phyloP scores from a whole-genome alignment of 176 grass and related monocot species.

The Ensete ventricosum region DNA sequence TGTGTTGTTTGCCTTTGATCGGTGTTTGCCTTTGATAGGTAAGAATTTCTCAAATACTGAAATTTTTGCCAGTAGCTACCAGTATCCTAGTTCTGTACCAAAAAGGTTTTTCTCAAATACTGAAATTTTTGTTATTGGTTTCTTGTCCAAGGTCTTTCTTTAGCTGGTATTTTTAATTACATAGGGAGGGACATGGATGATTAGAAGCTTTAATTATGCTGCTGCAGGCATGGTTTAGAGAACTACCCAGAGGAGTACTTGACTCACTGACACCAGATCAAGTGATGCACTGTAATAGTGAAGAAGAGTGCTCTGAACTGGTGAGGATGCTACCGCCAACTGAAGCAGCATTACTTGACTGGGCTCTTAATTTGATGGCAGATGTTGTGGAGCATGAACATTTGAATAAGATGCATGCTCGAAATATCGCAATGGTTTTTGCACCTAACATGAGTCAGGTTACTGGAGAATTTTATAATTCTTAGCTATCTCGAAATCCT shows the following conservation, averaged over 20 bases:
- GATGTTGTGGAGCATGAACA: conserved; percentile 21
- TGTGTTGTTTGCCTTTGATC: neutral
- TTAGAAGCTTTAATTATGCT: neutral
- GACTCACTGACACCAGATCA: conserved; percentile 21
- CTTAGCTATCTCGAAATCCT: neutral
- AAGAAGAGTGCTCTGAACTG: conserved; percentile 19
- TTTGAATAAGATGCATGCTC: conserved; percentile 21
- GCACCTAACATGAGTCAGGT: conserved; percentile 22
- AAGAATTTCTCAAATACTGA: too few relatives aligned
- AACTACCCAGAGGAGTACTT: conserved; percentile 18
- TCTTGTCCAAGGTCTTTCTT: too few relatives aligned
- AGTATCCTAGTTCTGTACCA: too few relatives aligned
- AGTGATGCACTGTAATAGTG: conserved; percentile 23
- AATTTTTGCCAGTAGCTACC: too few relatives aligned
- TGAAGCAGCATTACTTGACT: conserved; percentile 20
- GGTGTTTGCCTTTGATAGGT: too few relatives aligned
- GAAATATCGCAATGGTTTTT: conserved; percentile 22
- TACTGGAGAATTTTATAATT: neutral
- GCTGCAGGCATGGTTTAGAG: conserved; percentile 19
- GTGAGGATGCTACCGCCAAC: conserved; percentile 10
- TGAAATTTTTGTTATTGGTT: too few relatives aligned
- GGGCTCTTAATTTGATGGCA: conserved; percentile 22
- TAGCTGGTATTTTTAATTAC: too few relatives aligned
- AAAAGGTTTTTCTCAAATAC: too few relatives aligned
- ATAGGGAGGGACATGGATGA: neutral